These are phyloP conservation scores for Beauveria rudraprayagi DNA, from an alignment of 2,329 filamentous ascomycete species.

Conservation along the genomic window DNA sequence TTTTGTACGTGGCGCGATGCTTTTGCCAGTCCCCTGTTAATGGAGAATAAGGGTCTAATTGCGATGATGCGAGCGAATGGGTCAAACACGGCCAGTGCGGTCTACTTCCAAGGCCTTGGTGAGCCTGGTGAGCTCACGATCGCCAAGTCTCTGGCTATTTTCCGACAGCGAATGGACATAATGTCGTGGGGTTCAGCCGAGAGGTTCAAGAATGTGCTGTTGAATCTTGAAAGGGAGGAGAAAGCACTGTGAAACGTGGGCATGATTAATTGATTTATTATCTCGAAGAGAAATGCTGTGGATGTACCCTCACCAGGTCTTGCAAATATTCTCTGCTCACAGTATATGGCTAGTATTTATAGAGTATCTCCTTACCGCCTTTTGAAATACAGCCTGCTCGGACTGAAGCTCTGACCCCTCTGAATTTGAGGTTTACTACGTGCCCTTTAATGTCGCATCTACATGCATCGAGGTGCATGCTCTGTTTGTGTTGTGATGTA, in stretches of 20 bases:
- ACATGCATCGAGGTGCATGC: no score
- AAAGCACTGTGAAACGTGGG: neutral
- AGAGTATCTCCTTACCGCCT: no score
- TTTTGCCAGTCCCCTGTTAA: neutral
- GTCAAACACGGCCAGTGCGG: neutral
- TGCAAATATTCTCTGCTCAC: no score
- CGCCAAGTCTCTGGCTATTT: constrained; percentile 3
- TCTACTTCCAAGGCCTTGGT: constrained; percentile 5
- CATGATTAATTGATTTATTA: neutral
- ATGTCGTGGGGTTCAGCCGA: neutral
- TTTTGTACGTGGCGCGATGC: neutral
- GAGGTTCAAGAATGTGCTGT: neutral
- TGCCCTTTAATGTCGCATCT: no score
- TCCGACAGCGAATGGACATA: constrained; percentile 3
- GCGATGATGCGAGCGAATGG: neutral
- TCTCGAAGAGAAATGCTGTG: no score
- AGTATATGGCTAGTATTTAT: no score
- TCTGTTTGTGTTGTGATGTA: no score
- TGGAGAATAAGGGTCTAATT: neutral
- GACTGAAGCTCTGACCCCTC: no score
- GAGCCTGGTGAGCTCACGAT: constrained; percentile 1
- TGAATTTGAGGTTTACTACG: no score
- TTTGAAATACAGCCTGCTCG: no score
- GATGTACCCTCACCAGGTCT: no score
- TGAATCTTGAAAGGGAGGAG: neutral